A percentile compares a stretch with the other conserved stretches of the same genome.
These are phyloP conservation scores for Penicillium oxalicum DNA, from an alignment of 2,329 filamentous ascomycete species.

Conservation along the genomic window DNA sequence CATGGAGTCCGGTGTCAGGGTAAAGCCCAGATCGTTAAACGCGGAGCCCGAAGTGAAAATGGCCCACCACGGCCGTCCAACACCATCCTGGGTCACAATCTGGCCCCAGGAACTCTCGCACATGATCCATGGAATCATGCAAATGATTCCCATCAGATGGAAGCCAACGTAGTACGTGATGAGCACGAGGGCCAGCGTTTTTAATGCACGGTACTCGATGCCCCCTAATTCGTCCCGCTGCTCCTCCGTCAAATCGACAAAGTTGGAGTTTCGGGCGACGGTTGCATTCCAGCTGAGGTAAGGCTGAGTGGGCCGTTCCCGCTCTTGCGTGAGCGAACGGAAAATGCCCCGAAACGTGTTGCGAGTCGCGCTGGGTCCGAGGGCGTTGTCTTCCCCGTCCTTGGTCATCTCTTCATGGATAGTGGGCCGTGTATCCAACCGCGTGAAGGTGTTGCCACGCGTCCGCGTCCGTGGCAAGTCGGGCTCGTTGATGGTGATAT, in stretches of 20 bases:
- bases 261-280: slow-evolving; percentile 85
- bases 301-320: slow-evolving; percentile 56
- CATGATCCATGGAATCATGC: slow-evolving; percentile 74
- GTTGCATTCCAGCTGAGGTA: slow-evolving; percentile 95
- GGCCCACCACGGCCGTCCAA: slow-evolving; percentile 77
- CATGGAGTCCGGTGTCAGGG: slow-evolving; percentile 91
- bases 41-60: slow-evolving; percentile 82
- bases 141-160: slow-evolving; percentile 67
- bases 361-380: slow-evolving; percentile 23
- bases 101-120: slow-evolving; percentile 56
- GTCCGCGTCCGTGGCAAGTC: slow-evolving; percentile 32
- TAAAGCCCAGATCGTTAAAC: slow-evolving; percentile 94
- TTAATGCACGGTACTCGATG: slow-evolving; percentile 90
- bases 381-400: slow-evolving; percentile 24
- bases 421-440: slow-evolving; percentile 33
- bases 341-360: slow-evolving; percentile 30
- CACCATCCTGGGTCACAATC: slow-evolving; percentile 56
- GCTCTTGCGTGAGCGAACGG: slow-evolving; percentile 34
- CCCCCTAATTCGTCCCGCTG: slow-evolving; percentile 93
- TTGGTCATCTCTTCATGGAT: slow-evolving; percentile 27
- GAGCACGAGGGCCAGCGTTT: slow-evolving; percentile 74
- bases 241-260: slow-evolving; percentile 78
- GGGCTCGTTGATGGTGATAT: slow-evolving; percentile 47
- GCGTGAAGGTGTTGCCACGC: slow-evolving; percentile 34
- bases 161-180: slow-evolving; percentile 78